Evolutionary conservation across 2,329 filamentous ascomycete genomes (phyloP).

Genomic region (Colletotrichum acutatum): DNA sequence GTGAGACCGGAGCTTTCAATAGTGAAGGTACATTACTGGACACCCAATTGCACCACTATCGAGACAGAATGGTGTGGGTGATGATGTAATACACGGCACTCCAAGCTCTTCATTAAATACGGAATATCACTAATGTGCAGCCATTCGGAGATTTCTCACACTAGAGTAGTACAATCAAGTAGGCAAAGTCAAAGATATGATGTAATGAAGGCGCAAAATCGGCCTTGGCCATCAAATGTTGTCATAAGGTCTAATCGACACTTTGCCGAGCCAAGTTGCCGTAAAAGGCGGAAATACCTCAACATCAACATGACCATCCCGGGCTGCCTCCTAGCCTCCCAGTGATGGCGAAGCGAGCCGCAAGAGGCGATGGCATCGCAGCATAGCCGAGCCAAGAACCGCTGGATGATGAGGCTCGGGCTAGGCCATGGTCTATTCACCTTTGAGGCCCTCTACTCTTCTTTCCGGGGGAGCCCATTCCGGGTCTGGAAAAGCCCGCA

Average conservation of each 20-base stretch:
- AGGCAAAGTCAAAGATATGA: too few relatives aligned
- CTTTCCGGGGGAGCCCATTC: neutral
- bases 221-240: too few relatives aligned
- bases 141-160: too few relatives aligned
- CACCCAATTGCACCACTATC: too few relatives aligned
- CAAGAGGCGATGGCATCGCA: neutral
- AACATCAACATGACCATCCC: neutral
- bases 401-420: neutral
- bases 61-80: too few relatives aligned
- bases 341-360: neutral
- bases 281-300: neutral
- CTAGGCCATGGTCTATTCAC: neutral
- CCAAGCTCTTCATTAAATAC: too few relatives aligned
- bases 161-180: too few relatives aligned
- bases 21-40: too few relatives aligned
- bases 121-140: too few relatives aligned
- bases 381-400: neutral
- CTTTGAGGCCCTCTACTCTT: neutral
- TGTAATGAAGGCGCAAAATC: too few relatives aligned
- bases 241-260: too few relatives aligned
- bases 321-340: conserved; percentile 1
- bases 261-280: neutral
- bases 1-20: too few relatives aligned
- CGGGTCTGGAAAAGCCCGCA: conserved; percentile 8
- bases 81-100: neutral